A percentile compares a stretch with the other conserved stretches of the same genome.
These are phyloP conservation scores for Lentinula sp. DNA, from an alignment of 768 basidiomycete genomes.

Conservation along the genomic window DNA sequence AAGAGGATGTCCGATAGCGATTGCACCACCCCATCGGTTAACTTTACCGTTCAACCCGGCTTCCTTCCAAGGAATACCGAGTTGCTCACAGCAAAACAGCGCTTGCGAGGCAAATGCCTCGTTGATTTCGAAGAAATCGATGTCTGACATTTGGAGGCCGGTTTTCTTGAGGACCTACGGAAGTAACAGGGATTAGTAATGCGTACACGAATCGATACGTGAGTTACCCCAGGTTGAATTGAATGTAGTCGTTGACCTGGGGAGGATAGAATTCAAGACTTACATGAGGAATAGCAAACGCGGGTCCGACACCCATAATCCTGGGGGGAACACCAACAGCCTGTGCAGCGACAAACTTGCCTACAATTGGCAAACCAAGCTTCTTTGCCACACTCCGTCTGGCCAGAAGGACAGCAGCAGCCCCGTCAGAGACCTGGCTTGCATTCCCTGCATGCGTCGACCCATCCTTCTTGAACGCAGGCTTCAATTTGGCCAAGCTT, in stretches of 20 bases:
- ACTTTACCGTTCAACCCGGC: constrained; percentile 44
- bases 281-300: constrained; percentile 76
- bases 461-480: constrained; percentile 76
- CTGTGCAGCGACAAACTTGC: constrained; percentile 71
- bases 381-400: constrained; percentile 75
- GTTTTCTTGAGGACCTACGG: constrained; percentile 47
- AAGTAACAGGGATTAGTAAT: not conserved
- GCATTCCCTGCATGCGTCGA: constrained; percentile 83
- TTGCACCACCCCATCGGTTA: constrained; percentile 84
- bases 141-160: constrained; percentile 60
- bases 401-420: constrained; percentile 82
- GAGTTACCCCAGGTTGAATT: not conserved
- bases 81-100: constrained; percentile 60
- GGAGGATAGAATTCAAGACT: not conserved
- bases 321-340: constrained; percentile 79
- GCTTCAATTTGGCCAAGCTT: constrained; percentile 74
- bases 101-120: constrained; percentile 88
- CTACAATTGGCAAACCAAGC: constrained; percentile 80
- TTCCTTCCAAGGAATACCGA: constrained; percentile 50
- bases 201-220: not conserved
- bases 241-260: not conserved
- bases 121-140: constrained; percentile 92
- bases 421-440: constrained; percentile 89
- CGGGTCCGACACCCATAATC: constrained; percentile 91
- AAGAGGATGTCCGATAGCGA: constrained; percentile 85